These are phyloP conservation scores for Sphagnum fallax DNA, from an alignment of 228 moss, liverwort and hornwort genomes.

Conservation along the genomic window DNA sequence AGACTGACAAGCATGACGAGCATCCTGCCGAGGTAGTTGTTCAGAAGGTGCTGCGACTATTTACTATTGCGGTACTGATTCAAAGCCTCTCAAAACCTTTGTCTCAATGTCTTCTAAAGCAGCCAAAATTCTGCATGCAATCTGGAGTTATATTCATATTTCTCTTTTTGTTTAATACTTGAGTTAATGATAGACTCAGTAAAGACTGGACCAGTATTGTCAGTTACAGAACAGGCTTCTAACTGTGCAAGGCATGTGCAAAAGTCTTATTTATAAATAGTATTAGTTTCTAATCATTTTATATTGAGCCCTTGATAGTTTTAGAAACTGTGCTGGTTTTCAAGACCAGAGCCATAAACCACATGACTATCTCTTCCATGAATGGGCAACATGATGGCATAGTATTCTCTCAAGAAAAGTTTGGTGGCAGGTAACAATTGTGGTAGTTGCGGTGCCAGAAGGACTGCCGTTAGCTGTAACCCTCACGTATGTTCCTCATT, in stretches of 20 bases:
- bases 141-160: not conserved
- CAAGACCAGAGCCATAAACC: too few species aligned
- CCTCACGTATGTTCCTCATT: conserved; percentile 25
- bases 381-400: too few species aligned
- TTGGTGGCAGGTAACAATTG: conserved; percentile 29
- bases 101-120: not conserved
- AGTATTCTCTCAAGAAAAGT: too few species aligned
- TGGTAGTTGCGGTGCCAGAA: conserved; percentile 53
- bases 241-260: too few species aligned
- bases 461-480: conserved; percentile 53
- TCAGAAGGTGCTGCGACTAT: not conserved
- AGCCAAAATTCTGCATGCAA: not conserved
- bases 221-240: too few species aligned
- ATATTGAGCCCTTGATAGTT: too few species aligned
- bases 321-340: too few species aligned
- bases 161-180: conserved; percentile 18
- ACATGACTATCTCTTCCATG: too few species aligned
- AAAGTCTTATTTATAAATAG: too few species aligned
- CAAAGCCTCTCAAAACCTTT: not conserved
- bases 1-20: too few species aligned
- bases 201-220: too few species aligned
- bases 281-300: too few species aligned
- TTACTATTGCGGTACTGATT: not conserved
- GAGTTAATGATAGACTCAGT: conserved; percentile 14
- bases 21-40: not conserved